Conservation (phyloP, 2,329 filamentous ascomycete genomes). For the Colletotrichum gloeosporioides region DNA sequence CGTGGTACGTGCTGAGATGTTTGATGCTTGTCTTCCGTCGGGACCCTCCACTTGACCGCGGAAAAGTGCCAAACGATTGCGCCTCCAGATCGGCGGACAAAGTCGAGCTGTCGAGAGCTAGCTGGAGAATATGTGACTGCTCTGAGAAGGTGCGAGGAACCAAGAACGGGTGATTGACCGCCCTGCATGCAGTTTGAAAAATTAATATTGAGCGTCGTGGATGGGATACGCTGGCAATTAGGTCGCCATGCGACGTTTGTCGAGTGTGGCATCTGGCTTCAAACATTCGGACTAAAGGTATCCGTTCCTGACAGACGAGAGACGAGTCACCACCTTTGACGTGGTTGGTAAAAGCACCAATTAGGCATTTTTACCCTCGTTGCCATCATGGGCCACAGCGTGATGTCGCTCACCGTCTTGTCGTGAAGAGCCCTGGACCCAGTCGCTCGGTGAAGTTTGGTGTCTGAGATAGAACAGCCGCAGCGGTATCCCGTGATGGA, state of each 20-base stretch:
- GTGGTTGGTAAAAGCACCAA: not conserved
- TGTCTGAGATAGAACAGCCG: conserved; percentile 10
- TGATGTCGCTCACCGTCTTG: conserved; percentile 10
- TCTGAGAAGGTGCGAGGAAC: not conserved
- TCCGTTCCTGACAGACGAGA: not conserved
- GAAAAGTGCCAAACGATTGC: not conserved
- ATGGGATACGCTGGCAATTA: not conserved
- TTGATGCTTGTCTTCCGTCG: not conserved
- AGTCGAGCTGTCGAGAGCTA: not conserved
- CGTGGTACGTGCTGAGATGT: conserved; percentile 3
- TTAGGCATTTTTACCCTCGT: not conserved
- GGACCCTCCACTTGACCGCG: not conserved
- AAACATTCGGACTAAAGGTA: not conserved
- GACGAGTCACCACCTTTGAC: not conserved
- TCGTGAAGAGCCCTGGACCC: not conserved
- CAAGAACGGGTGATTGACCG: conserved; percentile 1
- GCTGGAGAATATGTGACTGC: not conserved
- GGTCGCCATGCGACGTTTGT: not conserved
- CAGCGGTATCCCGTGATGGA: conserved; percentile 1
- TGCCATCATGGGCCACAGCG: not conserved
- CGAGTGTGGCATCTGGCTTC: not conserved
- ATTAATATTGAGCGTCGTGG: not conserved
- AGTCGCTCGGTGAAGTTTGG: not conserved
- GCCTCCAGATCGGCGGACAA: not conserved
- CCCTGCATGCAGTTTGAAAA: conserved; percentile 4